These are phyloP conservation scores for Aureobasidium vineae DNA, from an alignment of 2,329 filamentous ascomycete species.

Conservation along the genomic window DNA sequence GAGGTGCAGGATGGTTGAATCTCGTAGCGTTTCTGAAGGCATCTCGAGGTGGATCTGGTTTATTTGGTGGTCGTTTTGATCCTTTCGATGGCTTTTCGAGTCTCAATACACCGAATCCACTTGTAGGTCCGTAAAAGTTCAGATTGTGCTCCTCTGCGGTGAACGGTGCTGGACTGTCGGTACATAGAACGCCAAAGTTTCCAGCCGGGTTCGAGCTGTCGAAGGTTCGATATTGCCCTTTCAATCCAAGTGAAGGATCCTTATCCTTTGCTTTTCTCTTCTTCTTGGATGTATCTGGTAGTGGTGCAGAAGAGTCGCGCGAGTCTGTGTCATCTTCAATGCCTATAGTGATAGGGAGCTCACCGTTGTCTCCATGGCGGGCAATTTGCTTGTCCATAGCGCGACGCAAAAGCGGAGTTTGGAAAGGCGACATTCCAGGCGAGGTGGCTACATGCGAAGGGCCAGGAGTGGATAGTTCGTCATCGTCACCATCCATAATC, in stretches of 20 bases:
- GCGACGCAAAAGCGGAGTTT: constrained; percentile 20
- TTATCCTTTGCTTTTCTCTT: background rate
- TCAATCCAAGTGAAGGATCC: background rate
- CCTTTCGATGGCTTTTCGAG: background rate
- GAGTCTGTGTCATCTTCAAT: constrained; percentile 19
- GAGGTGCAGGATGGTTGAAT: constrained; percentile 5
- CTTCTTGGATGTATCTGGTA: background rate
- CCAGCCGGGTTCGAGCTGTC: constrained; percentile 7
- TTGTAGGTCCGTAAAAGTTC: constrained; percentile 1
- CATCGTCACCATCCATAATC: constrained; percentile 25
- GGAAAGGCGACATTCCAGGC: background rate
- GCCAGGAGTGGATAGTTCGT: background rate
- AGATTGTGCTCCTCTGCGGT: constrained; percentile 16
- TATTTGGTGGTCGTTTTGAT: background rate
- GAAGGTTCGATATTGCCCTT: constrained; percentile 8
- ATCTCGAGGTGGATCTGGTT: background rate
- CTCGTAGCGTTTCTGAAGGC: background rate
- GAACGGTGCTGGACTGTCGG: constrained; percentile 2
- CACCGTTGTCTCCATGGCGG: constrained; percentile 18
- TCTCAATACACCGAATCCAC: constrained; percentile 23
- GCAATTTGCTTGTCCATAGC: constrained; percentile 24
- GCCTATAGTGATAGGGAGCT: constrained; percentile 12
- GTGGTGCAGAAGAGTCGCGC: constrained; percentile 1
- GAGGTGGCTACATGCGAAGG: background rate
- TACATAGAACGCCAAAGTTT: constrained; percentile 16